These are phyloP conservation scores for Leptodontidium sp. DNA, from an alignment of 2,329 filamentous ascomycete species.

Conservation along the genomic window DNA sequence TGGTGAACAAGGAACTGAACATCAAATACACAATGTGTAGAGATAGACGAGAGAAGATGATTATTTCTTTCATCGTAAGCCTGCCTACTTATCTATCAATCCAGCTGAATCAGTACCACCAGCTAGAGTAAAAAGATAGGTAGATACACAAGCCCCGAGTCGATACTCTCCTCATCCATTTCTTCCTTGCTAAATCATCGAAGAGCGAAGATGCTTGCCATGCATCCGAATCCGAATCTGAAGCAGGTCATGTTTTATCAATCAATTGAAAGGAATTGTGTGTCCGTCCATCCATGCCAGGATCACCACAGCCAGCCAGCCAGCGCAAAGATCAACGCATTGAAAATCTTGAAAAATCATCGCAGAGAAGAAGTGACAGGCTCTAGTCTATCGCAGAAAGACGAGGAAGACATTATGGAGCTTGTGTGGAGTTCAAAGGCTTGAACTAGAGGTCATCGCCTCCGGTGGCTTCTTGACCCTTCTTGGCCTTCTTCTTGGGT, in stretches of 20 bases:
- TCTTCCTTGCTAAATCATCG: slow-evolving; percentile 1
- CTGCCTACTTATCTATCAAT: background rate
- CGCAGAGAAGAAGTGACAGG: slow-evolving; percentile 3
- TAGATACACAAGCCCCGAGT: background rate
- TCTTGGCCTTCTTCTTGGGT: slow-evolving; percentile 73
- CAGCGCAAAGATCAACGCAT: slow-evolving; percentile 13
- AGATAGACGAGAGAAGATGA: background rate
- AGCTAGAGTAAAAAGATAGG: background rate
- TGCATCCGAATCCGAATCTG: background rate
- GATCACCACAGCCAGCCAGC: slow-evolving; percentile 16
- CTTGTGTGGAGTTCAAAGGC: background rate
- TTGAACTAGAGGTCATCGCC: slow-evolving; percentile 46
- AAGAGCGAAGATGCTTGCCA: slow-evolving; percentile 8
- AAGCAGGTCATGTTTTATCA: slow-evolving; percentile 2
- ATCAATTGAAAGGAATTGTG: slow-evolving; percentile 15
- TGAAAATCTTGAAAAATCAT: background rate
- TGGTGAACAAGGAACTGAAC: no score
- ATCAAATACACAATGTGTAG: no score
- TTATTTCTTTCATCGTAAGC: background rate
- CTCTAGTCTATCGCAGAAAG: slow-evolving; percentile 26
- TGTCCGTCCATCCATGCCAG: slow-evolving; percentile 3
- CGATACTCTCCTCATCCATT: slow-evolving; percentile 3
- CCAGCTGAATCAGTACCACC: background rate
- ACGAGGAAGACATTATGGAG: slow-evolving; percentile 29
- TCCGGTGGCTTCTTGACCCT: slow-evolving; percentile 54